Base-by-base conservation (phyloP, 2,329 filamentous ascomycete species). In the Colletotrichum liaoningense region DNA sequence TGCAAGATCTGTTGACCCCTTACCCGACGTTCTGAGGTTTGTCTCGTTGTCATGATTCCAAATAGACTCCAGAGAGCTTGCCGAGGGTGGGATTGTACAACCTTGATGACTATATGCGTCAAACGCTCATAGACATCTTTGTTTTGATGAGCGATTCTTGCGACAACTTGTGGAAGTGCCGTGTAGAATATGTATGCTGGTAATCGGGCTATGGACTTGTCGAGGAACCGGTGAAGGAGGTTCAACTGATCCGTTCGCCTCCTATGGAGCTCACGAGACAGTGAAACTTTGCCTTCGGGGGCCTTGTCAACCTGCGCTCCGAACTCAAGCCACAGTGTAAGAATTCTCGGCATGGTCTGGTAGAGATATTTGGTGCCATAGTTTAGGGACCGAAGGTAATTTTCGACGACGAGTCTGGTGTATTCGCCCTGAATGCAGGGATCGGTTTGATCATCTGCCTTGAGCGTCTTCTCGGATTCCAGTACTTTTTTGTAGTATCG, bases 401-500 rank as follows among this genome's bases (percentile, higher is more conserved):
- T 98, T 79, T 98, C 95, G 76, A 98, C 94, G 46, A 99, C 94
- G 19, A 98, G 88, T 79, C 95, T 95, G 2, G 95, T 92, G 24
- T 93, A 91, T 80, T 98, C 95, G 52, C 97, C 97, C 12, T 90
- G 94, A 68, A 97, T 84, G 78, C 92, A 95, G 72, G 90, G 87
- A 67, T 95, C 93, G 55, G 89, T 92, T 81, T 98, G 95, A 75
- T 95, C 95, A 33, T 93, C 90, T 22, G 90, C 86, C 49, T 93
- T 92, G 65, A 97, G 89, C 2, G 89, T 86, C 81, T 95, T 95
- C 81, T 98, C 95, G 0, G 95, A 94, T 78, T 98, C 96, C 3
- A 98, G 86, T 4, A 98, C 89, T 82, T 98, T 99, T 81, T 98
- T 97, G 88, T 99, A 99, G 83, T 98, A 95, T 59, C 96, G 95